Evolutionary conservation across 345 rosid species (phyloP), one percentile per base, ranked within the genome.

Genomic region (Kernera saxatilis): DNA sequence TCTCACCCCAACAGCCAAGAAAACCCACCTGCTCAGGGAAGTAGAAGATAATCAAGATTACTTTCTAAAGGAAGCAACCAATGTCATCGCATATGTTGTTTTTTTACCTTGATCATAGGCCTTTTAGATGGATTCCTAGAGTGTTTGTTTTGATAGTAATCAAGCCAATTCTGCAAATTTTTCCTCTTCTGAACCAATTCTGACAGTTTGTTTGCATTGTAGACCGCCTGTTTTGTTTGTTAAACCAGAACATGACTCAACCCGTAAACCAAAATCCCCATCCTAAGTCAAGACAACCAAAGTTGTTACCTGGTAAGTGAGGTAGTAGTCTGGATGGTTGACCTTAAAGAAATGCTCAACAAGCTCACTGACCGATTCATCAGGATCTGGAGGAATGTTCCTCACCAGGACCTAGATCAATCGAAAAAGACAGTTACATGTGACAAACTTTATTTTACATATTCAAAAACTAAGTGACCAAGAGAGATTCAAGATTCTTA

Each of bases 321-420:
- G 95, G 77, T 83, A 91, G 70, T 85, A 77, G 62, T 86, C 86
- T 37, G 97, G 89, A 83, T 91, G 98, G 74, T 93, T 93, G 76
- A 93, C 98, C 39, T 84, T 80, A 75, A 93, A 91, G 74, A 89
- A 91, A 69, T 93, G 98, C 55, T 91, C 93, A 55, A 91, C 93
- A 32, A 86, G 91, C 68, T 93, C 90, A 72, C 84, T 67, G 32
- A 89, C 81, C 2, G 98, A 85, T 84, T 93, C 98, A 77, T 93
- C 90, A 52, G 92, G 90, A 71, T 93, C 97, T 9, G 91, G 93
- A 18, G 98, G 97, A 59, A 91, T 88, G 69, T 91, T 93, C 75
- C 88, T 85, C 5, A 89, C 91, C 53, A 93, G 81, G 5, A 93
- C 98, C 97, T 93, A 68, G 8, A 74, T 66, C 51, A 65, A 67